phyloP scores from a whole-genome alignment of 108 stramenopile genomes.

The Skeletonema potamos region DNA sequence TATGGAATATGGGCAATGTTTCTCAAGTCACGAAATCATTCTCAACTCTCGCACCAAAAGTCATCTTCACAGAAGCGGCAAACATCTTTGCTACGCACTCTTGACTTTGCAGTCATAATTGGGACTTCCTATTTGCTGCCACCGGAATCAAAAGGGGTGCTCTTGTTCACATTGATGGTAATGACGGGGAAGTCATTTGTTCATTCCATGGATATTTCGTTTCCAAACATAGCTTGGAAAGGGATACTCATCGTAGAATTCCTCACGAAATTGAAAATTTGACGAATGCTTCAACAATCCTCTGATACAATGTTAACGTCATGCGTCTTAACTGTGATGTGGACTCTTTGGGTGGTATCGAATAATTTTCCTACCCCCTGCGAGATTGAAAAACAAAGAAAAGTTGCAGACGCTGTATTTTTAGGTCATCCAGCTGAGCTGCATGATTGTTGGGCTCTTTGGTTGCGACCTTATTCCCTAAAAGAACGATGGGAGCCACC shows the following conservation, averaged over 20 bases:
- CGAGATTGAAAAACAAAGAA: slow-evolving; percentile 2
- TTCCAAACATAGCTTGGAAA: slow-evolving; percentile 21
- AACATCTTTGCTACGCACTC: slow-evolving; percentile 7
- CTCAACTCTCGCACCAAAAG: neutral
- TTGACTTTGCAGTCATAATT: slow-evolving; percentile 41
- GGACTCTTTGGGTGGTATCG: slow-evolving; percentile 34
- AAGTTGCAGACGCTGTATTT: slow-evolving; percentile 37
- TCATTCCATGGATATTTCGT: slow-evolving; percentile 1
- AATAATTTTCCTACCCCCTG: slow-evolving; percentile 32
- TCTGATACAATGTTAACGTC: slow-evolving; percentile 7
- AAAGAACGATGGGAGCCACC: slow-evolving; percentile 47
- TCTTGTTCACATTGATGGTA: slow-evolving; percentile 9
- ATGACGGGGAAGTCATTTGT: slow-evolving; percentile 32
- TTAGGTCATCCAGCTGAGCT: slow-evolving; percentile 54
- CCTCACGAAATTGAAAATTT: slow-evolving; percentile 10
- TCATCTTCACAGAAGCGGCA: neutral
- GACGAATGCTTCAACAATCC: slow-evolving; percentile 9
- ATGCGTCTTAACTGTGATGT: slow-evolving; percentile 13
- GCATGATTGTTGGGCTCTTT: slow-evolving; percentile 52
- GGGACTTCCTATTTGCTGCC: slow-evolving; percentile 6
- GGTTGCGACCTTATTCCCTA: slow-evolving; percentile 54
- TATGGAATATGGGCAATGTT: slow-evolving; percentile 43
- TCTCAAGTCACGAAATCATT: slow-evolving; percentile 9
- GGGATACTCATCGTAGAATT: slow-evolving; percentile 12
- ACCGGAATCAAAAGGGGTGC: neutral